These are phyloP conservation scores for Talaromyces sp. DNA, from an alignment of 2,329 filamentous ascomycete genomes.

Conservation along the genomic window DNA sequence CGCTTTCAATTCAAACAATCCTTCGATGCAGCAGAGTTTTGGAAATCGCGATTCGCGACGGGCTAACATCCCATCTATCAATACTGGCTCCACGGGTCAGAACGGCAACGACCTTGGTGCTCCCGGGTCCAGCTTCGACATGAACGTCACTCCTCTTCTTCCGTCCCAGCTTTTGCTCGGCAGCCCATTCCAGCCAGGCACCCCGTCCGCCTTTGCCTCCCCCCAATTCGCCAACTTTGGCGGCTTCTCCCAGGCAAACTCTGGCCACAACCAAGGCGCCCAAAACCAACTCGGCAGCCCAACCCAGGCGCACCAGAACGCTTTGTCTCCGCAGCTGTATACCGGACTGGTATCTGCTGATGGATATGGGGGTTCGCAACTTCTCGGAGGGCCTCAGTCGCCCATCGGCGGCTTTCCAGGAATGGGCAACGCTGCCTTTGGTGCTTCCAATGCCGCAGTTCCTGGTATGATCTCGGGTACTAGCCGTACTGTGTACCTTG, in stretches of 20 bases:
- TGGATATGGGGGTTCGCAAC: conserved; percentile 72
- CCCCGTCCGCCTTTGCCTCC: conserved; percentile 80
- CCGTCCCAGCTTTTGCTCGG: conserved; percentile 92
- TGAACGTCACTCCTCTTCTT: conserved; percentile 96
- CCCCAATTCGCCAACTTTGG: conserved; percentile 86
- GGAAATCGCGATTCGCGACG: conserved; percentile 80
- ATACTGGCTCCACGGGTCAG: conserved; percentile 64
- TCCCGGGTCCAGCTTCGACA: conserved; percentile 85
- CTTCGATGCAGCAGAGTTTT: conserved; percentile 66
- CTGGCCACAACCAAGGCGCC: conserved; percentile 50
- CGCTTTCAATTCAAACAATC: conserved; percentile 78
- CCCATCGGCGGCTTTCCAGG: conserved; percentile 71
- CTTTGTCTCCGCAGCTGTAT: conserved; percentile 76
- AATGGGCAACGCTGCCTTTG: conserved; percentile 54
- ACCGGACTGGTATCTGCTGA: conserved; percentile 82
- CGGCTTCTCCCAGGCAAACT: conserved; percentile 63
- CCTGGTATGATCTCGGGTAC: conserved; percentile 82
- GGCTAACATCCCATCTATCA: conserved; percentile 82
- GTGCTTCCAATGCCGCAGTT: conserved; percentile 67
- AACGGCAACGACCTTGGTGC: conserved; percentile 71
- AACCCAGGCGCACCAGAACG: conserved; percentile 60
- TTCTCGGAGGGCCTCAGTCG: conserved; percentile 75
- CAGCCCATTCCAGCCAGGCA: conserved; percentile 94
- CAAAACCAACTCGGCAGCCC: conserved; percentile 65
- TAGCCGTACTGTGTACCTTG: conserved; percentile 93